Conservation (phyloP, 73 alveolate species). For the Symbiodinium pilosum region DNA sequence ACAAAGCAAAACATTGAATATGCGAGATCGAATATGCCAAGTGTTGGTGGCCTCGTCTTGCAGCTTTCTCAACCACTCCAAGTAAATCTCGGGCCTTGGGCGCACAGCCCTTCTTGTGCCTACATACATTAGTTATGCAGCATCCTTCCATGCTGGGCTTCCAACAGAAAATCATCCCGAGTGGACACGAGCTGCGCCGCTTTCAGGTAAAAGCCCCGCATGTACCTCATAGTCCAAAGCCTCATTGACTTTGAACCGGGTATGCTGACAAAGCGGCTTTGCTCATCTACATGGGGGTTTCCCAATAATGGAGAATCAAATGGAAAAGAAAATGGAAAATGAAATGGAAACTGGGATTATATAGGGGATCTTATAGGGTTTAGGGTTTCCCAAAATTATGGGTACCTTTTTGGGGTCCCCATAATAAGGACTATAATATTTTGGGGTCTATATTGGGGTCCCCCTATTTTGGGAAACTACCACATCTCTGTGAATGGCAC, state of each 20-base stretch:
- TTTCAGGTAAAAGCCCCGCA: slow-evolving; percentile 67
- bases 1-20: not conserved
- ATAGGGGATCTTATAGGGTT: too few species aligned
- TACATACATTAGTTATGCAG: not conserved
- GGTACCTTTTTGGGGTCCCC: too few species aligned
- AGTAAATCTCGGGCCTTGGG: slow-evolving; percentile 45
- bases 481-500: not conserved
- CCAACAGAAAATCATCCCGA: slow-evolving; percentile 43
- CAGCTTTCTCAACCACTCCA: slow-evolving; percentile 69
- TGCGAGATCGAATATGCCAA: not conserved
- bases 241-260: not conserved
- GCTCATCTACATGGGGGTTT: not conserved
- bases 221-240: slow-evolving; percentile 19
- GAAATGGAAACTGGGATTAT: too few species aligned
- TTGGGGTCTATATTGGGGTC: too few species aligned
- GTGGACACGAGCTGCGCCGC: slow-evolving; percentile 78
- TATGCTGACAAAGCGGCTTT: not conserved
- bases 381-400: too few species aligned
- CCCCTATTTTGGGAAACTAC: too few species aligned
- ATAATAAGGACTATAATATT: too few species aligned
- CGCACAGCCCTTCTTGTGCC: not conserved
- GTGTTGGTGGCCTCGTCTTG: slow-evolving; percentile 27
- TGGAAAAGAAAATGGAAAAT: too few species aligned
- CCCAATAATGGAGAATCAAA: too few species aligned
- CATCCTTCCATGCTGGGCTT: not conserved